Evolutionary conservation across 2,329 filamentous ascomycete genomes (phyloP).

Genomic region (Penicillium sp.): DNA sequence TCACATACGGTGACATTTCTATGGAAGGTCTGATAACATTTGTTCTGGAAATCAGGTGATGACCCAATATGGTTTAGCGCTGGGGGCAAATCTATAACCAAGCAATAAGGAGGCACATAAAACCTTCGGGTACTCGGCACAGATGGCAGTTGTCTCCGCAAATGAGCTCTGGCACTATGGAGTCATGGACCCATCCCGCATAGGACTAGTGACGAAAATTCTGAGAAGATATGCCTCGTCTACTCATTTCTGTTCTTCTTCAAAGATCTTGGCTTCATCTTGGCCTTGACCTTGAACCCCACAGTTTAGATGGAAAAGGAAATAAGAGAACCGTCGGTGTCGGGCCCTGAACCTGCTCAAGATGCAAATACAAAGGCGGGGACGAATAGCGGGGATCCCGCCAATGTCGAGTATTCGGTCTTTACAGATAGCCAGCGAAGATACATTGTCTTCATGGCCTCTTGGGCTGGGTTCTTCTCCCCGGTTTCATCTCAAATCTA

Average conservation of each 20-base stretch:
- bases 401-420: constrained; percentile 30
- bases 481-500: constrained; percentile 47
- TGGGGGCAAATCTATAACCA: too few relatives aligned
- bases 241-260: background rate
- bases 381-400: constrained; percentile 4
- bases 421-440: constrained; percentile 31
- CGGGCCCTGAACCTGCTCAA: constrained; percentile 8
- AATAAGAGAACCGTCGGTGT: background rate
- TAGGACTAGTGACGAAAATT: background rate
- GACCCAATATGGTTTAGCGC: too few relatives aligned
- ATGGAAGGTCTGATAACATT: too few relatives aligned
- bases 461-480: constrained; percentile 42
- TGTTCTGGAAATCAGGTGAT: too few relatives aligned
- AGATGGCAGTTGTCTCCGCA: constrained; percentile 9
- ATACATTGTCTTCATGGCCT: constrained; percentile 30
- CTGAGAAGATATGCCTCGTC: background rate
- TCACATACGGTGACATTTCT: too few relatives aligned
- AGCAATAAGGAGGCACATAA: background rate
- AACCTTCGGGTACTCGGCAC: constrained; percentile 23
- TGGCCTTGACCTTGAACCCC: background rate
- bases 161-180: constrained; percentile 1
- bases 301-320: constrained; percentile 6
- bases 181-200: constrained; percentile 4
- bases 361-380: constrained; percentile 10
- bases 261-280: too few relatives aligned